A percentile compares a stretch with the other conserved stretches of the same genome.
Conservation (phyloP, 2,329 filamentous ascomycete genomes). For the Tricladium varicosporioides region DNA sequence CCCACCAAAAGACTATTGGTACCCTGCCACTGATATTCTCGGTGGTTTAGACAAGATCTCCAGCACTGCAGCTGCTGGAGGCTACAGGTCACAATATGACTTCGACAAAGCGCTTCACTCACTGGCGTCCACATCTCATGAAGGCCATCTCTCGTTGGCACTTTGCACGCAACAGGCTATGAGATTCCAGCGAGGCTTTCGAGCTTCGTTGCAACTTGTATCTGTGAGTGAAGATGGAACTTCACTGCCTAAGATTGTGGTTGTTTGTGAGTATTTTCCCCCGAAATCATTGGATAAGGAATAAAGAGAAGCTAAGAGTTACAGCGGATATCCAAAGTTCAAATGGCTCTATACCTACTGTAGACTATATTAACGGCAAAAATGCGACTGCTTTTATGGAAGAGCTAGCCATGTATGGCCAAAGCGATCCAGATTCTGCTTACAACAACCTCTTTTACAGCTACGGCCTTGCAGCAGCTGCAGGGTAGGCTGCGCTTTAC, state of each 20-base stretch:
- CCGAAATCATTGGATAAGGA: not conserved
- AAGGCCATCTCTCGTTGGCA: constrained; percentile 1
- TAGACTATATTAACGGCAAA: no score
- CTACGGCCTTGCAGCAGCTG: not conserved
- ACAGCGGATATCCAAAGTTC: no score
- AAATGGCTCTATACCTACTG: no score
- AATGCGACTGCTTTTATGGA: no score
- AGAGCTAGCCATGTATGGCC: no score
- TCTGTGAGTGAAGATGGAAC: constrained; percentile 10
- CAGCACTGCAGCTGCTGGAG: not conserved
- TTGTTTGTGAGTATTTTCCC: not conserved
- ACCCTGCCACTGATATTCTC: constrained; percentile 12
- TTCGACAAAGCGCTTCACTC: constrained; percentile 3
- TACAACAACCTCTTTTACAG: no score
- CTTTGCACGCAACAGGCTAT: constrained; percentile 6
- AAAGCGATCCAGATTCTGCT: no score
- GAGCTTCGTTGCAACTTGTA: not conserved
- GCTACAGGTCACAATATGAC: constrained; percentile 4
- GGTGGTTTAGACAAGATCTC: constrained; percentile 7
- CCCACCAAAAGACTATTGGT: constrained; percentile 10
- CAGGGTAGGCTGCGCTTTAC: not conserved
- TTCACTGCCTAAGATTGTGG: not conserved
- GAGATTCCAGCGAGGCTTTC: not conserved
- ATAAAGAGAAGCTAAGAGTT: no score
- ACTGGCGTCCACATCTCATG: constrained; percentile 2